phyloP scores from a whole-genome alignment of 495 filamentous ascomycete species.

The Parathielavia hyrcaniae region DNA sequence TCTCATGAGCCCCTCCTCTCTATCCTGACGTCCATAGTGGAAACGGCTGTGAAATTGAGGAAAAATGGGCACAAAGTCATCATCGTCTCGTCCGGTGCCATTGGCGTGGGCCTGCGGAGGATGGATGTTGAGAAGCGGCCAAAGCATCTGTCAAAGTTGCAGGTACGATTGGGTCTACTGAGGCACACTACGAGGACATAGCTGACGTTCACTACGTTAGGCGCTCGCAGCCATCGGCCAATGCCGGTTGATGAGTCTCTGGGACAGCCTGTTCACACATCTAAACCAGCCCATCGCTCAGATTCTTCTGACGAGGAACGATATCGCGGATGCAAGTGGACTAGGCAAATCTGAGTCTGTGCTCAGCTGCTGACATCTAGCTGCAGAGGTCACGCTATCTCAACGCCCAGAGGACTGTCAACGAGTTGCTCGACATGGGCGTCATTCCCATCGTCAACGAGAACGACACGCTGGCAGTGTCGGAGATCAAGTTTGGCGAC shows the following conservation, averaged over 20 bases:
- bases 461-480: slow-evolving; percentile 93
- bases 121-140: slow-evolving; percentile 89
- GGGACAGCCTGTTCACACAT: slow-evolving; percentile 87
- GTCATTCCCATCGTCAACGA: slow-evolving; percentile 98
- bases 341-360: not conserved
- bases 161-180: slow-evolving; percentile 42
- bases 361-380: slow-evolving; percentile 8
- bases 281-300: slow-evolving; percentile 86
- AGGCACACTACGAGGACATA: not conserved
- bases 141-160: slow-evolving; percentile 77
- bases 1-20: slow-evolving; percentile 96
- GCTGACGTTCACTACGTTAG: slow-evolving; percentile 35
- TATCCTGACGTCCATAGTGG: slow-evolving; percentile 81
- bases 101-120: slow-evolving; percentile 81
- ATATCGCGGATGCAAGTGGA: slow-evolving; percentile 82
- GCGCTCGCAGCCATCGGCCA: slow-evolving; percentile 94
- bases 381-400: slow-evolving; percentile 80
- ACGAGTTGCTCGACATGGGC: slow-evolving; percentile 85
- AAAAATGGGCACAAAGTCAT: slow-evolving; percentile 92
- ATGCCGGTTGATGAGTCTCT: slow-evolving; percentile 89
- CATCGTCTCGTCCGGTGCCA: slow-evolving; percentile 93
- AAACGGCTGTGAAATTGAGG: slow-evolving; percentile 76
- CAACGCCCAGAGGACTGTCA: slow-evolving; percentile 91
- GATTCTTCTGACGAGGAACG: slow-evolving; percentile 89
- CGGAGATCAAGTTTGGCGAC: slow-evolving; percentile 99